Conservation (phyloP, 768 basidiomycete species). For the Solioccasus polychromus region DNA sequence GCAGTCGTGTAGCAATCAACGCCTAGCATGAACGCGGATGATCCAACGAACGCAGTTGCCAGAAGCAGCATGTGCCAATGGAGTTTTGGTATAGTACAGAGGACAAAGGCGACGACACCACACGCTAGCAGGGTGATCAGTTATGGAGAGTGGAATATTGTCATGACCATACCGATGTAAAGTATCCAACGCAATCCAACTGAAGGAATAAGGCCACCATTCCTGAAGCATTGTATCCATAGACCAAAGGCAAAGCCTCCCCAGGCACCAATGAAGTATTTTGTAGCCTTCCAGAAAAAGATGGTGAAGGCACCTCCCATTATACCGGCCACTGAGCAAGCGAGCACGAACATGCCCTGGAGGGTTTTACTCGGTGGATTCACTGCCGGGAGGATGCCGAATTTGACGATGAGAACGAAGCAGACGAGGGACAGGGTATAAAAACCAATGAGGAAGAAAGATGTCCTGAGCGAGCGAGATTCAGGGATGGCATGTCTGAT, state of each 20-base stretch:
- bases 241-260: conserved; percentile 80
- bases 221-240: conserved; percentile 82
- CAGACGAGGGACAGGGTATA: conserved; percentile 86
- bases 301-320: conserved; percentile 83
- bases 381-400: conserved; percentile 81
- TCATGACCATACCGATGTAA: conserved; percentile 61
- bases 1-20: conserved; percentile 93
- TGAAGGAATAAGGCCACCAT: conserved; percentile 76
- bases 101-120: conserved; percentile 73
- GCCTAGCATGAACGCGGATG: conserved; percentile 87
- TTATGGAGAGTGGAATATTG: conserved; percentile 12
- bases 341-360: conserved; percentile 87
- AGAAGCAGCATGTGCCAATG: conserved; percentile 86
- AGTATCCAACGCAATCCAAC: conserved; percentile 87
- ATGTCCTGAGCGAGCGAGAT: conserved; percentile 57
- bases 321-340: conserved; percentile 74
- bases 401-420: conserved; percentile 82
- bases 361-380: conserved; percentile 76
- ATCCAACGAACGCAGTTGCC: conserved; percentile 87
- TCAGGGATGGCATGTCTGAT: conserved; percentile 2
- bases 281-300: conserved; percentile 90
- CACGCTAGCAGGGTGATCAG: conserved; percentile 44
- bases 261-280: conserved; percentile 65
- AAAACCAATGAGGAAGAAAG: conserved; percentile 90
- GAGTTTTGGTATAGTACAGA: conserved; percentile 81